These are phyloP conservation scores for Cutaneotrichosporon sp. DNA, from an alignment of 1,284 basidiomycete species.

Conservation along the genomic window DNA sequence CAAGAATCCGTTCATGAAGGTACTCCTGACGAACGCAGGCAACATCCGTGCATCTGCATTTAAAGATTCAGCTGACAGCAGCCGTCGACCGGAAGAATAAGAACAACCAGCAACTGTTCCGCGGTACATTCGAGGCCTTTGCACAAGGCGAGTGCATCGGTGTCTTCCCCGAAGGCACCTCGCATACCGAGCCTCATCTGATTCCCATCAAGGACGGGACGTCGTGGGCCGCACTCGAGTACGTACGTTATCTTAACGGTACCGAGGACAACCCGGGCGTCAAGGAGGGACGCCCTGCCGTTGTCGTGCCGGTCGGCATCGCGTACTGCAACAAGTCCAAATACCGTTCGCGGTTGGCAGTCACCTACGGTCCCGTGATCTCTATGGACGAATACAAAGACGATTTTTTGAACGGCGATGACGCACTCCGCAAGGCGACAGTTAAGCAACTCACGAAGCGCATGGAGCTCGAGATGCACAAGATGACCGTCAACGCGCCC, in stretches of 20 bases:
- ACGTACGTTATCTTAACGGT: constrained; percentile 69
- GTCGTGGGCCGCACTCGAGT: constrained; percentile 94
- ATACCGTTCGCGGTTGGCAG: constrained; percentile 69
- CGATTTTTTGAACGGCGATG: constrained; percentile 69
- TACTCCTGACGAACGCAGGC: constrained; percentile 79
- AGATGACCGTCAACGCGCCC: constrained; percentile 82
- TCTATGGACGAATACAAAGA: constrained; percentile 69
- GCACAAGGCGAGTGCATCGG: constrained; percentile 76
- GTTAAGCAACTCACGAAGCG: constrained; percentile 79
- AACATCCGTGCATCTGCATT: constrained; percentile 63
- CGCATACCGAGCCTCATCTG: constrained; percentile 78
- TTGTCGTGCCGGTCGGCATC: constrained; percentile 79
- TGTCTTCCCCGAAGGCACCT: constrained; percentile 84
- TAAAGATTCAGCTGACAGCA: constrained; percentile 14
- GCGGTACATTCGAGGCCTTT: constrained; percentile 80
- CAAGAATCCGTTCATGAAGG: constrained; percentile 68
- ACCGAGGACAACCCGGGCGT: constrained; percentile 54
- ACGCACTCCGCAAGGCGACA: constrained; percentile 71
- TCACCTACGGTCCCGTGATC: constrained; percentile 74
- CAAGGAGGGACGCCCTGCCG: constrained; percentile 55
- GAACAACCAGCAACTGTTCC: constrained; percentile 84
- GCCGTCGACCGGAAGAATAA: constrained; percentile 91
- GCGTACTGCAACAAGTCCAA: constrained; percentile 94
- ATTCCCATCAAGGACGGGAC: constrained; percentile 94
- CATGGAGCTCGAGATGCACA: constrained; percentile 69